Evolutionary conservation across 768 basidiomycete genomes (phyloP).

Genomic region (Amyloporia xantha): DNA sequence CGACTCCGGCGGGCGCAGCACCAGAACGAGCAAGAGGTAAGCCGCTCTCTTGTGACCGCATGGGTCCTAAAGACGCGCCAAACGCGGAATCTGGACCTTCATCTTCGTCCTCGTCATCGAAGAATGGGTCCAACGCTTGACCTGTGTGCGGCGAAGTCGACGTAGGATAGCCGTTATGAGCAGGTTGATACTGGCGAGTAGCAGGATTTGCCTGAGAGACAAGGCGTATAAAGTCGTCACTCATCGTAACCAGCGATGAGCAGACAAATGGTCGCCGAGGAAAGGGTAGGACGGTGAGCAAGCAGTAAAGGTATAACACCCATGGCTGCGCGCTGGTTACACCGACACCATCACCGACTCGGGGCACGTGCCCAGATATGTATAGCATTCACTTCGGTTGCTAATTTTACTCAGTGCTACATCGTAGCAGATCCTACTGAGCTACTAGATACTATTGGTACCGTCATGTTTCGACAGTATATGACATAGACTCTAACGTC

Average conservation of each 20-base stretch:
- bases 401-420: too few relatives aligned
- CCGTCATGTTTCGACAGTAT: too few relatives aligned
- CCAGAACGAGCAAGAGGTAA: conserved; percentile 53
- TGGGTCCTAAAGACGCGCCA: conserved; percentile 39
- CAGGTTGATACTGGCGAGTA: conserved; percentile 41
- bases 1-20: conserved; percentile 60
- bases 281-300: too few relatives aligned
- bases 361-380: too few relatives aligned
- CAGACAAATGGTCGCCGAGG: too few relatives aligned
- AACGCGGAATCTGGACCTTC: conserved; percentile 60
- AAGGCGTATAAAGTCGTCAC: conserved; percentile 68
- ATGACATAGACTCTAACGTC: too few relatives aligned
- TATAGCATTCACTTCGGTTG: too few relatives aligned
- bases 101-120: conserved; percentile 86
- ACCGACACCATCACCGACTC: too few relatives aligned
- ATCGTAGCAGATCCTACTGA: too few relatives aligned
- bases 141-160: conserved; percentile 37
- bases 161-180: conserved; percentile 57
- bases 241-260: conserved; percentile 37
- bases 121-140: conserved; percentile 72
- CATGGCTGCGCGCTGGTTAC: too few relatives aligned
- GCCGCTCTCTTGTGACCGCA: conserved; percentile 40
- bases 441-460: too few relatives aligned
- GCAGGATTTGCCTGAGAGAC: conserved; percentile 71
- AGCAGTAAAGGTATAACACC: too few relatives aligned